Conservation (phyloP, 2,329 filamentous ascomycete species). For the Clarireedia hainanense region DNA sequence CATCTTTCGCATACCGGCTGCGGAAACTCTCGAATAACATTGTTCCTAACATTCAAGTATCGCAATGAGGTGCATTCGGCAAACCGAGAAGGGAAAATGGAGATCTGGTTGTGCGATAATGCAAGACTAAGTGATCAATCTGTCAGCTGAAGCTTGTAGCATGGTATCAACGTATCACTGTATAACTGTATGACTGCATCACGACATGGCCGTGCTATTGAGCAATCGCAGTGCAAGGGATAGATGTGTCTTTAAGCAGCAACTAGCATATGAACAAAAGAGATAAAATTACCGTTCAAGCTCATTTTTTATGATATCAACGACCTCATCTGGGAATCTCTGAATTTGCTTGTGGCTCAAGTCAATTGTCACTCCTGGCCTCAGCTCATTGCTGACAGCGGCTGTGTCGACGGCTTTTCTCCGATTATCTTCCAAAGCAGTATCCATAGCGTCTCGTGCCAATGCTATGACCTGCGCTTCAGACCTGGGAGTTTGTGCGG, state of each 20-base stretch:
- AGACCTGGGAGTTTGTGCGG: conserved; percentile 45
- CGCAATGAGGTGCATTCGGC: conserved; percentile 69
- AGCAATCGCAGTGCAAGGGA: neutral
- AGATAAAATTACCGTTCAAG: conserved; percentile 26
- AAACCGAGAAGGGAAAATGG: conserved; percentile 61
- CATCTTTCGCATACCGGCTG: conserved; percentile 43
- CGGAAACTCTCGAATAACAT: conserved; percentile 61
- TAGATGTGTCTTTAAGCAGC: conserved; percentile 18
- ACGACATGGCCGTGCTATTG: neutral
- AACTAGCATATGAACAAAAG: conserved; percentile 9
- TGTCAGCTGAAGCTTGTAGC: conserved; percentile 18
- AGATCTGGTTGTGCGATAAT: conserved; percentile 71
- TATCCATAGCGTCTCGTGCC: conserved; percentile 59
- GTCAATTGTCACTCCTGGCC: conserved; percentile 66
- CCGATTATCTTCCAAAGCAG: conserved; percentile 57
- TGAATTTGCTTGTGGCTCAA: conserved; percentile 68
- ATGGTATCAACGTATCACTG: neutral
- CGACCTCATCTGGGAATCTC: conserved; percentile 30
- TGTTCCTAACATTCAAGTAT: conserved; percentile 75
- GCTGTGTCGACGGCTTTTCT: conserved; percentile 54
- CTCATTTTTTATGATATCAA: conserved; percentile 31
- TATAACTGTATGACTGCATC: too few species aligned
- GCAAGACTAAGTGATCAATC: conserved; percentile 49
- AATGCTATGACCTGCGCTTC: conserved; percentile 57
- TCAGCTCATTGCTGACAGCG: conserved; percentile 51